phyloP scores from a whole-genome alignment of 257 asterid genomes.

The Avicennia marina region DNA sequence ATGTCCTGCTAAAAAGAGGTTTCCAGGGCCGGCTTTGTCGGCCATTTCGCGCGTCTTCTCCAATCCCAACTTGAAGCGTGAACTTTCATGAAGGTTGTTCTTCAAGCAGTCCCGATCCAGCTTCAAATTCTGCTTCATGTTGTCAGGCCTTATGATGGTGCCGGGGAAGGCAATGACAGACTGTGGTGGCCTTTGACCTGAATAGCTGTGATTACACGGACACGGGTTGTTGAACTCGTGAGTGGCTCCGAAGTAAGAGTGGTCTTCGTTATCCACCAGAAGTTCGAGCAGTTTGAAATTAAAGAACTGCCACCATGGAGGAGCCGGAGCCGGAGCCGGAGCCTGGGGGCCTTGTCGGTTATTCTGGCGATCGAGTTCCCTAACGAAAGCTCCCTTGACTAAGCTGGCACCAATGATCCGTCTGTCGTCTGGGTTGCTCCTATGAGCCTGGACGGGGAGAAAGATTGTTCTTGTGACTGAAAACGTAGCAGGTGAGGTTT shows the following conservation, averaged over 20 bases:
- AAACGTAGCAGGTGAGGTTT: too few relatives aligned
- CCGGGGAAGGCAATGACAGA: constrained; percentile 67
- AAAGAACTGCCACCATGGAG: constrained; percentile 77
- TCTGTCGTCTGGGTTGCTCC: constrained; percentile 55
- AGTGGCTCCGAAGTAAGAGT: constrained; percentile 53
- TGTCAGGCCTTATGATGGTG: constrained; percentile 39
- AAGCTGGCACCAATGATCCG: constrained; percentile 62
- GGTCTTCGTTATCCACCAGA: constrained; percentile 45
- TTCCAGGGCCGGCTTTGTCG: constrained; percentile 22
- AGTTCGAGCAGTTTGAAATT: constrained; percentile 37
- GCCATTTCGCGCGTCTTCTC: constrained; percentile 19
- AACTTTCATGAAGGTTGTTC: constrained; percentile 41
- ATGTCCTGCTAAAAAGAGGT: constrained; percentile 71
- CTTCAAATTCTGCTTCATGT: constrained; percentile 48
- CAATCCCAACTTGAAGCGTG: constrained; percentile 40
- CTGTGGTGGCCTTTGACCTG: constrained; percentile 34
- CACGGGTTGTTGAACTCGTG: constrained; percentile 31
- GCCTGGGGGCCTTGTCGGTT: constrained; percentile 46
- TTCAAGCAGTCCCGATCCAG: constrained; percentile 39
- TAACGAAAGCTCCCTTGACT: constrained; percentile 57
- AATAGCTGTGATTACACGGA: background rate
- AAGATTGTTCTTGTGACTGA: background rate
- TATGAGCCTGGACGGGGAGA: constrained; percentile 1
- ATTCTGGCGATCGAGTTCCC: constrained; percentile 57
- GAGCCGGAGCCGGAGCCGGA: constrained; percentile 58